Evolutionary conservation across 441 rosid species (phyloP).

Genomic region (Biscutella auriculata): DNA sequence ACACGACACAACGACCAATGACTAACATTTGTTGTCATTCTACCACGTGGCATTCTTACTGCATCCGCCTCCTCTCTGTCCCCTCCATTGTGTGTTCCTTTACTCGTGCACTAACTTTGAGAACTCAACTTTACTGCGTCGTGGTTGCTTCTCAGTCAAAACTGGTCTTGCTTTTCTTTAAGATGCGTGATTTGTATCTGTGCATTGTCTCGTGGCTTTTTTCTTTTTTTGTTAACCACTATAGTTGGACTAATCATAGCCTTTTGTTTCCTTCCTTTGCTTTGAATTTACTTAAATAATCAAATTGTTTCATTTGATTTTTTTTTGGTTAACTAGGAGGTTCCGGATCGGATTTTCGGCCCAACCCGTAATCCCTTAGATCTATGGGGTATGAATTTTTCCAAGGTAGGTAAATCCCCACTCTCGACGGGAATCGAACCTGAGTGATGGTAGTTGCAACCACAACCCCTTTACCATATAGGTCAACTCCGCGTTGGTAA

Average conservation of each 20-base stretch:
- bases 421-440: no score
- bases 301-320: background rate
- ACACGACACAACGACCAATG: slow-evolving; percentile 23
- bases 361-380: background rate
- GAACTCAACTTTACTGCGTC: slow-evolving; percentile 21
- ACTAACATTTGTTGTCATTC: slow-evolving; percentile 15
- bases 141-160: slow-evolving; percentile 26
- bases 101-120: slow-evolving; percentile 25
- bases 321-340: no score
- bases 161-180: slow-evolving; percentile 16
- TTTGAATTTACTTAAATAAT: slow-evolving; percentile 5
- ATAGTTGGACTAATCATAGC: slow-evolving; percentile 24
- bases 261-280: slow-evolving; percentile 6
- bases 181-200: slow-evolving; percentile 22
- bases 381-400: no score
- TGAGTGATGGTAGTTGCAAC: no score
- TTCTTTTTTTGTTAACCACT: slow-evolving; percentile 8
- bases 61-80: slow-evolving; percentile 24
- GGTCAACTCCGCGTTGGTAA: no score
- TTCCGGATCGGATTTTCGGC: background rate
- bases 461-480: no score
- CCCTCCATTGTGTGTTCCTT: slow-evolving; percentile 4
- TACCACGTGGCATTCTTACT: slow-evolving; percentile 18
- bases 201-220: slow-evolving; percentile 24
- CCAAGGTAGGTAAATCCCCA: no score